Evolutionary conservation across 768 basidiomycete species (phyloP).

Genomic region (Mycena polygramma): DNA sequence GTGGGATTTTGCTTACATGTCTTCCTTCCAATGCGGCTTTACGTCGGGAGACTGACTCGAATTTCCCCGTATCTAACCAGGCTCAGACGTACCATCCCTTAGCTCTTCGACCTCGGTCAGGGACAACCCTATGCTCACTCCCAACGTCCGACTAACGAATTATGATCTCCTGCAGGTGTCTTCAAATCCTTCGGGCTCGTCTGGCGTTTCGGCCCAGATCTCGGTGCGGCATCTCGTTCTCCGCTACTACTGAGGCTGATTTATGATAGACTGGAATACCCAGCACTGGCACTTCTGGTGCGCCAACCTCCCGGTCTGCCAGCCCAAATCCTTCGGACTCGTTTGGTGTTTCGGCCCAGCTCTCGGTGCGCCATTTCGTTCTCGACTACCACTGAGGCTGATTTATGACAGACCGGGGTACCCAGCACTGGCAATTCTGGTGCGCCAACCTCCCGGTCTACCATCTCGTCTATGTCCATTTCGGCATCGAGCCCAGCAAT

Average conservation of each 20-base stretch:
- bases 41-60: conserved; percentile 29
- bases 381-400: not conserved
- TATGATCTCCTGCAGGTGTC: conserved; percentile 10
- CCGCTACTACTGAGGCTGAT: not conserved
- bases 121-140: not conserved
- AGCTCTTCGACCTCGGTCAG: conserved; percentile 16
- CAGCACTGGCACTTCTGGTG: not conserved
- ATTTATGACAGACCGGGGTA: conserved; percentile 3
- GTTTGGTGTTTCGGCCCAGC: conserved; percentile 5
- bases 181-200: conserved; percentile 2
- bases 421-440: not conserved
- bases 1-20: conserved; percentile 8
- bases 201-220: conserved; percentile 2
- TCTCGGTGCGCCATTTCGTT: conserved; percentile 2
- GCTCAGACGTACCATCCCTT: conserved; percentile 23
- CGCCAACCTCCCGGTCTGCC: too few species aligned
- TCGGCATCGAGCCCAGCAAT: not conserved
- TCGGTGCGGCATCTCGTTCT: conserved; percentile 1
- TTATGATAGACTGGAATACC: not conserved
- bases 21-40: conserved; percentile 19
- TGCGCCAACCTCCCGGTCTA: not conserved
- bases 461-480: conserved; percentile 16
- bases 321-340: not conserved
- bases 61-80: conserved; percentile 23
- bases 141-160: conserved; percentile 1